These are phyloP conservation scores for Alternaria angustiovoidea DNA, from an alignment of 2,329 filamentous ascomycete genomes.

Conservation along the genomic window DNA sequence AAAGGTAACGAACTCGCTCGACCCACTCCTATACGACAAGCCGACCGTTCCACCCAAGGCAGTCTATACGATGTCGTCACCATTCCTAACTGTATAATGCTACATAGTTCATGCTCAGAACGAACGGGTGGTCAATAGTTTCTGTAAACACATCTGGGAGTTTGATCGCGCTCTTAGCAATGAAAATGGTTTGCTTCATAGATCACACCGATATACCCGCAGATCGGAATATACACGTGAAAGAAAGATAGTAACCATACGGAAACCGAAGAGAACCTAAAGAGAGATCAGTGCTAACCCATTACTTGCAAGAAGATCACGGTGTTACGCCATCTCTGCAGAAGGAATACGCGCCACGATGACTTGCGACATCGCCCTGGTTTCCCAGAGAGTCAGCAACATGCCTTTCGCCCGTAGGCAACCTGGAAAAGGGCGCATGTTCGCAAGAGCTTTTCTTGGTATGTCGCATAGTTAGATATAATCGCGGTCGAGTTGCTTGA, in stretches of 20 bases:
- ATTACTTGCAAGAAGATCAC: neutral
- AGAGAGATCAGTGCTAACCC: too few relatives aligned
- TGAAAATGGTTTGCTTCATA: neutral
- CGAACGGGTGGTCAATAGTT: accelerated
- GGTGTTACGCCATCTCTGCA: neutral
- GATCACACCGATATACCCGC: neutral
- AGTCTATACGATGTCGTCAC: accelerated
- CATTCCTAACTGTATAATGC: too few relatives aligned
- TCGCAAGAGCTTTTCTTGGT: neutral
- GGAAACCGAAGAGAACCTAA: too few relatives aligned
- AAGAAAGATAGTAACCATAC: accelerated
- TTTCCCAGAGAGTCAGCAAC: neutral
- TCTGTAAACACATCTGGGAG: accelerated
- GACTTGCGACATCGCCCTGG: neutral
- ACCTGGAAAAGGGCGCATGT: neutral
- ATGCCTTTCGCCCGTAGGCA: neutral
- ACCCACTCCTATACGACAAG: neutral
- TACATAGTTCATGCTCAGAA: too few relatives aligned
- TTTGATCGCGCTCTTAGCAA: neutral
- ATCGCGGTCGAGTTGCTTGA: neutral
- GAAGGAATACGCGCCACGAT: neutral
- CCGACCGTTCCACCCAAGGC: neutral
- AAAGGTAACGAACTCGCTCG: too few relatives aligned
- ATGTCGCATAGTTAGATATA: neutral
- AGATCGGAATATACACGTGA: accelerated